Percentiles rank a stretch among this genome's conserved stretches.
Evolutionary conservation across 208 protist species (phyloP).

Genomic region (Trypanosoma cruzi): DNA sequence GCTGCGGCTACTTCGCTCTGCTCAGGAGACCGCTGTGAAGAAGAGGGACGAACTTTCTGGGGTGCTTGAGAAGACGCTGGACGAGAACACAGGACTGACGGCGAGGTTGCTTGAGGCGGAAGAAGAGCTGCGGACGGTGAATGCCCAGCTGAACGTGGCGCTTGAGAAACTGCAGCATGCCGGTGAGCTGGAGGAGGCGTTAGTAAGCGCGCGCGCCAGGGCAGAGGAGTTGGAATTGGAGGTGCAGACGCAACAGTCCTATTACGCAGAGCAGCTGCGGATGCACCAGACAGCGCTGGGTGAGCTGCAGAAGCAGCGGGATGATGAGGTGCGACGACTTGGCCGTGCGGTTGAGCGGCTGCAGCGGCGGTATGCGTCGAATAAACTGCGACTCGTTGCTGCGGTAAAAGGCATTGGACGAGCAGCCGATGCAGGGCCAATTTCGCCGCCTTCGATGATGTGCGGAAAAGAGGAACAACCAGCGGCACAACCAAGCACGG

Average conservation of each 20-base stretch:
- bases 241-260: slow-evolving; percentile 36
- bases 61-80: slow-evolving; percentile 1
- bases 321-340: slow-evolving; percentile 33
- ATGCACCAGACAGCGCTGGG: slow-evolving; percentile 46
- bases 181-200: slow-evolving; percentile 22
- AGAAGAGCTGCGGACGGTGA: slow-evolving; percentile 10
- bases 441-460: neutral
- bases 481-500: neutral
- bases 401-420: slow-evolving; percentile 25
- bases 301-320: slow-evolving; percentile 39
- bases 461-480: neutral
- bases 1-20: neutral
- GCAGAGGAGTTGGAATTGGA: slow-evolving; percentile 33
- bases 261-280: slow-evolving; percentile 43
- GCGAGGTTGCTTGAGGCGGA: slow-evolving; percentile 10
- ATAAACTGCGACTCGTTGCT: slow-evolving; percentile 41
- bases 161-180: slow-evolving; percentile 7
- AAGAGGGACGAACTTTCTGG: neutral
- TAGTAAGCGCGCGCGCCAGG: slow-evolving; percentile 16
- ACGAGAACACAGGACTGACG: neutral
- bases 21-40: neutral
- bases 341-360: slow-evolving; percentile 33
- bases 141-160: neutral
- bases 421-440: neutral
- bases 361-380: slow-evolving; percentile 34